A percentile compares a stretch with the other conserved stretches of the same genome.
These are phyloP conservation scores for Saturnispora mendoncae DNA, from an alignment of 805 yeast genomes.

Conservation along the genomic window DNA sequence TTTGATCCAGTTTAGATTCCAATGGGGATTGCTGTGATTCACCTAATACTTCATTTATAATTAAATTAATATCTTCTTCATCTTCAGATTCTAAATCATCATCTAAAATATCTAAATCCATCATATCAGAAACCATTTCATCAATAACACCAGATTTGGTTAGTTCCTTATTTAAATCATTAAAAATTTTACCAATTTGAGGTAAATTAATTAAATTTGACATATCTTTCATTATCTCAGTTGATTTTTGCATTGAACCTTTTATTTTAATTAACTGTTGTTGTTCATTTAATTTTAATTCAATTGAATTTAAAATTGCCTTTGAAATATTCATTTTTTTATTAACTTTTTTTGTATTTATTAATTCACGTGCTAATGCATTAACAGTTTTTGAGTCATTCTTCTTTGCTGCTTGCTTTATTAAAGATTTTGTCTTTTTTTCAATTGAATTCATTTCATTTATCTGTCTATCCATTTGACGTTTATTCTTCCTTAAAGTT, in stretches of 20 bases:
- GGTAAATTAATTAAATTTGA: slow-evolving; percentile 73
- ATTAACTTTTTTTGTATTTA: slow-evolving; percentile 64
- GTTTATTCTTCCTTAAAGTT: slow-evolving; percentile 70
- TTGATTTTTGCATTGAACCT: slow-evolving; percentile 67
- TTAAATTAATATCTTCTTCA: slow-evolving; percentile 23
- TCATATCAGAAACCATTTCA: slow-evolving; percentile 90
- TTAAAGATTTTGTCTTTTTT: slow-evolving; percentile 67
- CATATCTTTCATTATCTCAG: slow-evolving; percentile 83
- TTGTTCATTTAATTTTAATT: slow-evolving; percentile 85
- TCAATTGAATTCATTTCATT: slow-evolving; percentile 49
- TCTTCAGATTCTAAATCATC: slow-evolving; percentile 58
- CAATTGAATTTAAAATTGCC: slow-evolving; percentile 78
- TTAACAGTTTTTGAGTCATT: slow-evolving; percentile 69
- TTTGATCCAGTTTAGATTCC: background rate
- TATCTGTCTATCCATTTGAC: slow-evolving; percentile 77
- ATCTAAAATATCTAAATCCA: slow-evolving; percentile 60
- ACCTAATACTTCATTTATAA: slow-evolving; percentile 5
- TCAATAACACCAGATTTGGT: slow-evolving; percentile 80
- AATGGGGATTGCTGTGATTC: background rate
- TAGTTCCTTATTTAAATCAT: slow-evolving; percentile 76
- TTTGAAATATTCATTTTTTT: slow-evolving; percentile 67
- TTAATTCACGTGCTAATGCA: slow-evolving; percentile 74
- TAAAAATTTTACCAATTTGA: slow-evolving; percentile 71
- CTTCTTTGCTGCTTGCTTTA: slow-evolving; percentile 66
- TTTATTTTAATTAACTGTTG: slow-evolving; percentile 78